These are phyloP conservation scores for Fallopia convolvulus DNA, from an alignment of 148 eudicot genomes.

Conservation along the genomic window DNA sequence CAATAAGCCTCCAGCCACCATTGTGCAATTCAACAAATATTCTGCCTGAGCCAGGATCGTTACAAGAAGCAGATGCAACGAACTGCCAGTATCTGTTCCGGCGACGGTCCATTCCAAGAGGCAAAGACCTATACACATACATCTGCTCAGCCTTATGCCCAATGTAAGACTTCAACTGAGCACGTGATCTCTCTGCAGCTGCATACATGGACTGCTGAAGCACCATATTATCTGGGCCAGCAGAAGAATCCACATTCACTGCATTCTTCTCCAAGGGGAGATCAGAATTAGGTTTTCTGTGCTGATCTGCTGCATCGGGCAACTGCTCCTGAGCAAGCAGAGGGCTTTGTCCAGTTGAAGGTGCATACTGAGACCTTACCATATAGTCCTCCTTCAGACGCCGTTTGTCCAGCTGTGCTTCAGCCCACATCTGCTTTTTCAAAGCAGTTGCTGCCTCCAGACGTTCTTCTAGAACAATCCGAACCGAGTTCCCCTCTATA, in stretches of 20 bases:
- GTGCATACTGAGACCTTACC: conserved; percentile 41
- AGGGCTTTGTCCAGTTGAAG: conserved; percentile 32
- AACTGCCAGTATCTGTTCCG: conserved; percentile 89
- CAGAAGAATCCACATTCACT: conserved; percentile 27
- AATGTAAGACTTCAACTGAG: conserved; percentile 67
- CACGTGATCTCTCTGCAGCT: conserved; percentile 61
- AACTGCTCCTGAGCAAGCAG: conserved; percentile 29
- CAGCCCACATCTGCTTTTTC: conserved; percentile 98
- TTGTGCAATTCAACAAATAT: conserved; percentile 63
- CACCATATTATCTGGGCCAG: conserved; percentile 42
- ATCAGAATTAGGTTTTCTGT: conserved; percentile 21
- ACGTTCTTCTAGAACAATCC: conserved; percentile 80
- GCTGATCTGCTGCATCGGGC: conserved; percentile 28
- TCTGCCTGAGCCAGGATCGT: conserved; percentile 86
- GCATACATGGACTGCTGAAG: conserved; percentile 47
- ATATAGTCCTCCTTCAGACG: conserved; percentile 66
- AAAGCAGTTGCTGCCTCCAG: conserved; percentile 77
- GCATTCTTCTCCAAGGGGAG: conserved; percentile 29
- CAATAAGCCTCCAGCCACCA: conserved; percentile 85
- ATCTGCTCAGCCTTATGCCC: conserved; percentile 79
- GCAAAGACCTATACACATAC: conserved; percentile 84
- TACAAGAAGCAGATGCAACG: conserved; percentile 52
- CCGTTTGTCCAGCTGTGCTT: conserved; percentile 78
- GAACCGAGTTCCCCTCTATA: conserved; percentile 85
- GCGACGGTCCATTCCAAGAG: conserved; percentile 90